Evolutionary conservation across 177 flowering plant species (phyloP).

Genomic region (Vitis hybrid): DNA sequence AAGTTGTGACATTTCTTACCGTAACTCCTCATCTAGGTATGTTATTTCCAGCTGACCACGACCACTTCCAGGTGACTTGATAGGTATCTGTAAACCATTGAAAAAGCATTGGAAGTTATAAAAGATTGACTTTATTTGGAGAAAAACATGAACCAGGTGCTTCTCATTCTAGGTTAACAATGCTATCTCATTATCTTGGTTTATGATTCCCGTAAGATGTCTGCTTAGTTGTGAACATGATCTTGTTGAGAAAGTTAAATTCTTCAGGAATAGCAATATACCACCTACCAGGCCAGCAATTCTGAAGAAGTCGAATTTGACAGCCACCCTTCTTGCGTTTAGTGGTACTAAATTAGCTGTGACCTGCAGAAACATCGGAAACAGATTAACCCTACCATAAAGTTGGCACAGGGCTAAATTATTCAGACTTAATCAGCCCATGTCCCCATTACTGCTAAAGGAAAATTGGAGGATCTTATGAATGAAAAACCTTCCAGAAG

Average conservation of each 20-base stretch:
- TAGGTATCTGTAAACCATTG: slow-evolving; percentile 38
- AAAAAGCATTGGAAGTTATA: too few species aligned
- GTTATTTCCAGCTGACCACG: slow-evolving; percentile 57
- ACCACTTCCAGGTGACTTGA: slow-evolving; percentile 50
- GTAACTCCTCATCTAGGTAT: slow-evolving; percentile 54
- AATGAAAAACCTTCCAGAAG: too few species aligned
- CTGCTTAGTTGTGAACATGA: not conserved
- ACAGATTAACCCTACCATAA: not conserved
- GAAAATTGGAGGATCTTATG: too few species aligned
- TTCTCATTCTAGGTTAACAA: too few species aligned
- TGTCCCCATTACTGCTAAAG: too few species aligned
- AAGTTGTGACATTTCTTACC: slow-evolving; percentile 28
- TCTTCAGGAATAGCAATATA: not conserved
- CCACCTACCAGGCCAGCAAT: slow-evolving; percentile 23
- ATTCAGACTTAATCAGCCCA: too few species aligned
- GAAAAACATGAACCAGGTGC: too few species aligned
- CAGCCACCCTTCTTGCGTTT: slow-evolving; percentile 23
- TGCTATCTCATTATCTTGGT: too few species aligned
- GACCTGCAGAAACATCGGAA: slow-evolving; percentile 6
- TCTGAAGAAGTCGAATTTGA: slow-evolving; percentile 23
- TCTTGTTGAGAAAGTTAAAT: not conserved
- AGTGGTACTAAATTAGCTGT: slow-evolving; percentile 26
- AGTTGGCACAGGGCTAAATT: not conserved
- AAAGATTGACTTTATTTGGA: too few species aligned
- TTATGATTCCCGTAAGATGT: too few species aligned